phyloP scores from a whole-genome alignment of 768 basidiomycete genomes.

The Fomitopsis serialis region DNA sequence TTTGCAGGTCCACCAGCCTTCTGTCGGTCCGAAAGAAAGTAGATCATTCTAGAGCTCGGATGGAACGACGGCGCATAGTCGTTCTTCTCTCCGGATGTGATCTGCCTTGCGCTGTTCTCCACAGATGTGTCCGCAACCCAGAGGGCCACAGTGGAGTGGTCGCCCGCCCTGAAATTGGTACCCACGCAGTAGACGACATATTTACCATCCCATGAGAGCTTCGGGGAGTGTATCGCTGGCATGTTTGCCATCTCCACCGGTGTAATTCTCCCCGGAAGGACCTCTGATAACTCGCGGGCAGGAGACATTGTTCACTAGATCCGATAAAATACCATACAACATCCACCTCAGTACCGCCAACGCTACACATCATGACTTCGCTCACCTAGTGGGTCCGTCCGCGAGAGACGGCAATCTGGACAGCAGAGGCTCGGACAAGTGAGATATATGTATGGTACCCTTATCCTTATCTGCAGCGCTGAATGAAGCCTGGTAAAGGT shows the following conservation, averaged over 20 bases:
- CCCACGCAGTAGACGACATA: conserved; percentile 1
- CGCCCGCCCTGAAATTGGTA: background rate
- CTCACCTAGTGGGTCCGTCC: no score
- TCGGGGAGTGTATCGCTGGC: background rate
- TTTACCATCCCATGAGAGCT: background rate
- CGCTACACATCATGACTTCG: no score
- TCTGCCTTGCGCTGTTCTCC: background rate
- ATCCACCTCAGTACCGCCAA: no score
- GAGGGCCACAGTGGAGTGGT: background rate
- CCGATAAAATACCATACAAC: no score
- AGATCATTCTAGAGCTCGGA: background rate
- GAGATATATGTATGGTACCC: no score
- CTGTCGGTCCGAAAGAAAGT: conserved; percentile 1
- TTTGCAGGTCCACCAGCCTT: background rate
- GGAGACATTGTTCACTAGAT: no score
- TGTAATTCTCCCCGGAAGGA: no score
- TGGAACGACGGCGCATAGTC: background rate
- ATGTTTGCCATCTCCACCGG: background rate
- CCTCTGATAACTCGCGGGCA: no score
- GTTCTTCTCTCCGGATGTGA: background rate
- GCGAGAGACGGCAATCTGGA: no score
- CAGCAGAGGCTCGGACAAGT: no score
- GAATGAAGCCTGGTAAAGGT: no score
- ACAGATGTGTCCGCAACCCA: background rate
- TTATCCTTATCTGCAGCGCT: no score